Evolutionary conservation across 164 flowering plant genomes (phyloP).

Genomic region (Macadamia integrifolia): DNA sequence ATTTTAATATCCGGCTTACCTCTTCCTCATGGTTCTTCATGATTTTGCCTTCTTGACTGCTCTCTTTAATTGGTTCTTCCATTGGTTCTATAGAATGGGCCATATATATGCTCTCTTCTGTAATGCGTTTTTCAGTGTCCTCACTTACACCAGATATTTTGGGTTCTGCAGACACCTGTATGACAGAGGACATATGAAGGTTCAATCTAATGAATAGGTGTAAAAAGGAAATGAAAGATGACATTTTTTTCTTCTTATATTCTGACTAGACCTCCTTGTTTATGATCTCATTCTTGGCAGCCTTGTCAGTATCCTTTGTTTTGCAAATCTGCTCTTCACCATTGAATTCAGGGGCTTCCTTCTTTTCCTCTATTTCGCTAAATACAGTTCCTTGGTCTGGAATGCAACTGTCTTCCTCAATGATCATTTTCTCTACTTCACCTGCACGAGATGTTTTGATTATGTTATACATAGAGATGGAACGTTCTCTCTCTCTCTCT

Average conservation of each 20-base stretch:
- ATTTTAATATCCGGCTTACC: not conserved
- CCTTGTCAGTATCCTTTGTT: slow-evolving; percentile 3
- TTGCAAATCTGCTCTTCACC: not conserved
- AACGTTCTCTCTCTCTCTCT: no score
- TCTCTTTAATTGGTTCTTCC: slow-evolving; percentile 4
- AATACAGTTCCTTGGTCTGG: not conserved
- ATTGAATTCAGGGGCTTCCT: not conserved
- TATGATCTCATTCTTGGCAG: not conserved
- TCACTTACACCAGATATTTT: not conserved
- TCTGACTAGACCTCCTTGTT: slow-evolving; percentile 1
- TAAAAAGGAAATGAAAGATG: not conserved
- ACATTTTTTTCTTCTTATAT: not conserved
- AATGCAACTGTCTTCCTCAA: slow-evolving; percentile 2
- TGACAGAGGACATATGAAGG: not conserved
- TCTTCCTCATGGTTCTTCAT: not conserved
- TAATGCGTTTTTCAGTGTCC: not conserved
- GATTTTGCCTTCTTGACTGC: slow-evolving; percentile 4
- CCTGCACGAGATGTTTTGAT: slow-evolving; percentile 6
- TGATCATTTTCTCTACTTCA: not conserved
- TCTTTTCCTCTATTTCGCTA: slow-evolving; percentile 7
- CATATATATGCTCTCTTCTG: not conserved
- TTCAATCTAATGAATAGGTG: not conserved
- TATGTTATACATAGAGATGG: not conserved
- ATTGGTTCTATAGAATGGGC: not conserved
- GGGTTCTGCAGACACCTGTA: not conserved